phyloP scores from a whole-genome alignment of 805 yeast genomes.

The Priceomyces haplophilus region DNA sequence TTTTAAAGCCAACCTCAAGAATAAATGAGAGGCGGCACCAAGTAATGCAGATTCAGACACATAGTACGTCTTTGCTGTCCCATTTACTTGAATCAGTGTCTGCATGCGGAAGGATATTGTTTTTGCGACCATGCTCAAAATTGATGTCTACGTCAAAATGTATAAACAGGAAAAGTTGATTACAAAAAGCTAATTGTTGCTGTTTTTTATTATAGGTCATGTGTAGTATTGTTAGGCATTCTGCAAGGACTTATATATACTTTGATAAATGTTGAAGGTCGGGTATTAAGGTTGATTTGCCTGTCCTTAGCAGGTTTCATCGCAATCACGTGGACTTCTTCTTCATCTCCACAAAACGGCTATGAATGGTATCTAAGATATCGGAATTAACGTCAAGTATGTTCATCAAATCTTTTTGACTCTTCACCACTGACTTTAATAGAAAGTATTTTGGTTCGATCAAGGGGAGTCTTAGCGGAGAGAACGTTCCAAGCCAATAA shows the following conservation, averaged over 20 bases:
- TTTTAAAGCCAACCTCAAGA: slow-evolving; percentile 3
- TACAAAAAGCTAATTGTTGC: not conserved
- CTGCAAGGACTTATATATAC: too few relatives aligned
- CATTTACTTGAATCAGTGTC: not conserved
- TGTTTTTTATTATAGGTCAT: not conserved
- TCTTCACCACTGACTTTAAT: slow-evolving; percentile 27
- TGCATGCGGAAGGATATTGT: not conserved
- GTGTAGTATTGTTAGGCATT: too few relatives aligned
- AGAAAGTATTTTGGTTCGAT: slow-evolving; percentile 65
- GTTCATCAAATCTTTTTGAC: slow-evolving; percentile 17
- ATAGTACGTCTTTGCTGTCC: not conserved
- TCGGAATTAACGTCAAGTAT: not conserved
- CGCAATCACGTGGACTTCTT: not conserved
- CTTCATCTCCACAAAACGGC: not conserved
- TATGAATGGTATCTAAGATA: not conserved
- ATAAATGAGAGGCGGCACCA: not conserved
- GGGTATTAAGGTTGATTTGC: too few relatives aligned
- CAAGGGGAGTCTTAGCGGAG: slow-evolving; percentile 70
- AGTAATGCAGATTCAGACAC: not conserved
- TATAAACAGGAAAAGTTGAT: not conserved
- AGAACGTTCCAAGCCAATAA: slow-evolving; percentile 63
- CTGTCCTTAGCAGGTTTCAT: too few relatives aligned
- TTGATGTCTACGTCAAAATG: not conserved
- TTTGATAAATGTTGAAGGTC: too few relatives aligned
- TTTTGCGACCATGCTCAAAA: not conserved